These are phyloP conservation scores for Bombardia bombarda DNA, from an alignment of 495 filamentous ascomycete species.

Conservation along the genomic window DNA sequence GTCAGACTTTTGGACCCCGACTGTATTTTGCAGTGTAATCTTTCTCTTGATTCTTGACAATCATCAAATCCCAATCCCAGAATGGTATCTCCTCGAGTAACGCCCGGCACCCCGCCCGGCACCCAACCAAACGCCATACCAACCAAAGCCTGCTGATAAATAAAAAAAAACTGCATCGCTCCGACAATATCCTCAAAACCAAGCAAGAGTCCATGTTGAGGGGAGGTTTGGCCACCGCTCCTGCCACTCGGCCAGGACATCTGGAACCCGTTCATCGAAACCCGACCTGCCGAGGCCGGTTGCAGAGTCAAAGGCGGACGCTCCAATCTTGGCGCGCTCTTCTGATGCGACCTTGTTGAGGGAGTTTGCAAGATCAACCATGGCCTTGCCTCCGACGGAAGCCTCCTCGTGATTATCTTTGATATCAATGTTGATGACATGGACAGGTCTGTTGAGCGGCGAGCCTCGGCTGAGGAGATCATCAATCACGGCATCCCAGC, in stretches of 20 bases:
- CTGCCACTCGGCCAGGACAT: constrained; percentile 93
- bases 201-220: constrained; percentile 88
- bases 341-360: constrained; percentile 75
- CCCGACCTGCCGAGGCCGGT: constrained; percentile 56
- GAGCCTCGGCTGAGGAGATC: constrained; percentile 80
- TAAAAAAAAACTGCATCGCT: background rate
- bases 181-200: constrained; percentile 55
- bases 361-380: constrained; percentile 81
- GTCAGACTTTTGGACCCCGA: too few species aligned
- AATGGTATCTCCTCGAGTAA: too few species aligned
- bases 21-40: too few species aligned
- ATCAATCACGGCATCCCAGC: constrained; percentile 97
- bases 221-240: constrained; percentile 87
- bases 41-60: too few species aligned
- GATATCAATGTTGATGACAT: constrained; percentile 97
- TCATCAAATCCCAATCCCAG: too few species aligned
- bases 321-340: constrained; percentile 59
- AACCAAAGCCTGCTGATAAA: background rate
- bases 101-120: too few species aligned
- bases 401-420: constrained; percentile 98
- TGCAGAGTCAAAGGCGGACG: constrained; percentile 60
- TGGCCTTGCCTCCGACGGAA: constrained; percentile 79
- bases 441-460: constrained; percentile 80
- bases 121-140: background rate
- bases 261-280: constrained; percentile 91